Evolutionary conservation across 2,329 filamentous ascomycete genomes (phyloP), one percentile per base, ranked within the genome.

Genomic region (Aureobasidium sp.): DNA sequence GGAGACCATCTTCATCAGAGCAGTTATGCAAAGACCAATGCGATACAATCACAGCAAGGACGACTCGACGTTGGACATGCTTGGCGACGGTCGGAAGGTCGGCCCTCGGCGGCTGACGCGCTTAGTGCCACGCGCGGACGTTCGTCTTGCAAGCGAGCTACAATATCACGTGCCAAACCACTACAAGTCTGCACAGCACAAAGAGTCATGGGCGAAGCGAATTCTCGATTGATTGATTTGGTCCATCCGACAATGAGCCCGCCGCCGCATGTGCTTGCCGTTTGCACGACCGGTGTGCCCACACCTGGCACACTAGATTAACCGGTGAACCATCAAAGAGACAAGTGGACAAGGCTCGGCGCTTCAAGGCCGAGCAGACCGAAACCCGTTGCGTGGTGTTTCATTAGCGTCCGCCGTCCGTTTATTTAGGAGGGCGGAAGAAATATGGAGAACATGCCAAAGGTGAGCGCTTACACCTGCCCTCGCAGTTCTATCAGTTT

Each of bases 401-500:
- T 46, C 19, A 57, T 57, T 57, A 40, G 53, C 29, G 19, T 35
- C 27, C n/a, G 50, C n/a, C 21, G 23, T 15, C 29, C 2, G 53
- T 21, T 35, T 21, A 45, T 21, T n/a, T 31, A 55, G 50, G 37
- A 55, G 51, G 15, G 49, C 35, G 49, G 49, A 4, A 38, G 10
- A 43, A 27, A 33, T 42, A 43, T 43, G 51, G 51, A 35, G n/a
- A 35, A 23, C 37, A 43, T 25, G 38, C 33, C 51, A 25, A 43
- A 17, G 25, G 11, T n/a, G 21, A 5, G 15, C 53, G 53, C 53
- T n/a, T 57, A 29, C 11, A 46, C 53, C 53, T 46, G 40, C 53
- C 51, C 53, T 57, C 53, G 53, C 53, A 45, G 11, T 57, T 57
- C 29, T 57, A 57, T 57, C 53, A 35, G 40, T 25, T 46, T 37